Evolutionary conservation across 2,329 filamentous ascomycete species (phyloP).

Genomic region (Monosporascus sp.): DNA sequence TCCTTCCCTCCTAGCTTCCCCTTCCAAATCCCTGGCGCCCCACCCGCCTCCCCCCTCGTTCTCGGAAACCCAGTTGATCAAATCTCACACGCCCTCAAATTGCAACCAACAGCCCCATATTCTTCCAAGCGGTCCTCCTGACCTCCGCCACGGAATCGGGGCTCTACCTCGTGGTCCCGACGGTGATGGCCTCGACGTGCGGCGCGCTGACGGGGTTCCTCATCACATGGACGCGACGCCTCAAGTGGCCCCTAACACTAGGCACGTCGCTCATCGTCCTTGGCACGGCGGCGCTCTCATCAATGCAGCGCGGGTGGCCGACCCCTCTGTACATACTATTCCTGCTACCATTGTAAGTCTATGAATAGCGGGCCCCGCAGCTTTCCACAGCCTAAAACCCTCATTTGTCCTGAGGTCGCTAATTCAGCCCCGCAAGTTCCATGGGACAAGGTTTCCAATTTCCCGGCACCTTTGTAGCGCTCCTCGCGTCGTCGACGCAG

Average conservation of each 20-base stretch:
- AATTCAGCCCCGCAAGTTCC: conserved; percentile 11
- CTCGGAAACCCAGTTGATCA: neutral
- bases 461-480: conserved; percentile 57
- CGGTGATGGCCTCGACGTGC: conserved; percentile 47
- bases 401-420: no score
- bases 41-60: neutral
- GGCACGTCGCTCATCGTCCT: conserved; percentile 44
- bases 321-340: conserved; percentile 49
- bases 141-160: conserved; percentile 66
- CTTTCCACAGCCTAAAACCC: no score
- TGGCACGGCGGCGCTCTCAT: conserved; percentile 45
- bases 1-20: neutral
- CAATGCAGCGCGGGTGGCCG: conserved; percentile 47
- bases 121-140: conserved; percentile 70
- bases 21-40: neutral
- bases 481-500: conserved; percentile 56
- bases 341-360: conserved; percentile 43
- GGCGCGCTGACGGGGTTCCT: conserved; percentile 58
- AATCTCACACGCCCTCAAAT: neutral
- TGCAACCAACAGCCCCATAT: conserved; percentile 57
- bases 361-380: no score
- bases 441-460: conserved; percentile 61
- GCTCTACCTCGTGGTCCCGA: conserved; percentile 63
- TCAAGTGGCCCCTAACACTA: conserved; percentile 54
- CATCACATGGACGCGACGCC: conserved; percentile 52